Percentiles rank a stretch among this genome's conserved stretches.
Evolutionary conservation across 305 asterid species (phyloP).

Genomic region (Vinca major): DNA sequence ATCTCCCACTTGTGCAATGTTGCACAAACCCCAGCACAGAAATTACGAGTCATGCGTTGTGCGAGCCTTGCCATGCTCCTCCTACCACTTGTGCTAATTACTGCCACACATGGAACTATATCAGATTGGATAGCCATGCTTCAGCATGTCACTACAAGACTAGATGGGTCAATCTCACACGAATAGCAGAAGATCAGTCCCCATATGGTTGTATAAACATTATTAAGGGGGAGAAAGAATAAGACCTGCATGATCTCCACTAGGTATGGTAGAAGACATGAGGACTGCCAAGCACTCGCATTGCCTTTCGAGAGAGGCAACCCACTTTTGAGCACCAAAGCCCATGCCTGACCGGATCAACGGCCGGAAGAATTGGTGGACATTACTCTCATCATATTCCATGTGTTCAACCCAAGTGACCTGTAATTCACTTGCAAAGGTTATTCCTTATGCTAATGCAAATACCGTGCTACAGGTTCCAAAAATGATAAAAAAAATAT

Average conservation of each 20-base stretch:
- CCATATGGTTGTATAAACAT: background rate
- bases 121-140: background rate
- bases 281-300: constrained; percentile 42
- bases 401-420: constrained; percentile 80
- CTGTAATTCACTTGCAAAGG: constrained; percentile 26
- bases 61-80: constrained; percentile 59
- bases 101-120: constrained; percentile 24
- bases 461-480: background rate
- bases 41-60: constrained; percentile 62
- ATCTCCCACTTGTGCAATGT: constrained; percentile 62
- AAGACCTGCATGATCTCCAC: constrained; percentile 48
- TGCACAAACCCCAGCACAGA: constrained; percentile 53
- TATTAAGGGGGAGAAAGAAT: background rate
- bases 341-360: constrained; percentile 59
- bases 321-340: constrained; percentile 75
- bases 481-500: background rate
- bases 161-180: background rate
- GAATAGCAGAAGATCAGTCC: background rate
- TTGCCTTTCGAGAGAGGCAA: constrained; percentile 53
- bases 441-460: background rate
- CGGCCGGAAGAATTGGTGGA: constrained; percentile 49
- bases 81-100: constrained; percentile 37
- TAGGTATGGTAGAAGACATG: constrained; percentile 36
- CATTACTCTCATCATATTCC: constrained; percentile 45
- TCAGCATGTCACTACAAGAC: background rate